Evolutionary conservation across 768 basidiomycete species (phyloP), one percentile per base, ranked within the genome.

Genomic region (Boletus vermiculosoides): DNA sequence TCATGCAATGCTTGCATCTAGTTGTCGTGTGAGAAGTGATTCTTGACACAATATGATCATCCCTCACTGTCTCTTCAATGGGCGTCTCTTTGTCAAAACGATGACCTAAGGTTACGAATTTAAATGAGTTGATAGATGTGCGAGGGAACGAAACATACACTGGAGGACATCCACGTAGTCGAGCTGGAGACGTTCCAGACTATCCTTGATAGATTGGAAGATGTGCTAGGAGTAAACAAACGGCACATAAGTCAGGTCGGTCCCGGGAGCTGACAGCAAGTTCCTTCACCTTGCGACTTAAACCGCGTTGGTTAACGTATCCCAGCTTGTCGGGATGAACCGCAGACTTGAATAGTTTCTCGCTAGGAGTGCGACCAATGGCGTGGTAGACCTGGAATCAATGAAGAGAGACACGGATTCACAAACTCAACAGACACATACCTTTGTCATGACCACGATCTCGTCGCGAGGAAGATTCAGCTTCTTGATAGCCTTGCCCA

Each of bases 231-330:
- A 4, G 31, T 1, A 9, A 46, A 45, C 41, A 36, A 36, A 36
- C 34, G 15, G 36, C 12, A n/a, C 22, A 20, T 46, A 5, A 15
- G 16, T 33, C 28, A 5, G 13, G 16, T 37, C n/a, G 39, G 45
- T 23, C 15, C 20, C 8, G n/a, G 37, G 6, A 2, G 54, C 74
- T 34, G 67, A 80, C 23, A 20, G 77, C 79, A 1, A 67, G 82
- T 25, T 77, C 71, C 4, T n/a, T 60, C 9, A 55, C 55, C 52
- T 50, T 50, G 37, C 50, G 50, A 37, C 50, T 50, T 37, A 50
- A 28, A 18, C 37, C 50, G 36, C 50, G 50, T 39, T 50, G 50
- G 25, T 50, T 50, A 15, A 50, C 50, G 11, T 50, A 50, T 37
- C 50, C 50, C 25, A 54, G 36, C 5, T 49, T 28, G 46, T 54